Evolutionary conservation across 805 yeast genomes (phyloP).

Genomic region (Priceomyces haplophilus): DNA sequence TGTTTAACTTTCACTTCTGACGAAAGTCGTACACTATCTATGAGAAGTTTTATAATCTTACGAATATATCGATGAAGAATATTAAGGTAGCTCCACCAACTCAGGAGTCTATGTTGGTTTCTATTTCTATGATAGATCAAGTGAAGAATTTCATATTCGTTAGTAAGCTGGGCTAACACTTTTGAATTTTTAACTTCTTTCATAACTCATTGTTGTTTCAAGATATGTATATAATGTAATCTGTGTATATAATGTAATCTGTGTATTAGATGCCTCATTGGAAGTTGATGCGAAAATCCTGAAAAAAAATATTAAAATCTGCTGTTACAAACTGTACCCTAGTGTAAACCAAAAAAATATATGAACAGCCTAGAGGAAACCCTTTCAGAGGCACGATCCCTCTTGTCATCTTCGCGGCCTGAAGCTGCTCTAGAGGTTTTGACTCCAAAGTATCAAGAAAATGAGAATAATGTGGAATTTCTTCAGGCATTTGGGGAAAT

Average conservation of each 20-base stretch:
- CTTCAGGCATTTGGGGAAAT: constrained; percentile 71
- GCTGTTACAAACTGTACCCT: no score
- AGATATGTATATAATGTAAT: no score
- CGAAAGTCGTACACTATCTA: constrained; percentile 12
- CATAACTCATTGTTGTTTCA: constrained; percentile 1
- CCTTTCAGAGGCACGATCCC: constrained; percentile 38
- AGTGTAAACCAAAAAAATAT: not conserved
- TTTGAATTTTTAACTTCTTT: constrained; percentile 1
- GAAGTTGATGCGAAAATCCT: constrained; percentile 1
- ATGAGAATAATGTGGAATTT: constrained; percentile 40
- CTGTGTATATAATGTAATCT: no score
- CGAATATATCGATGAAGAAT: constrained; percentile 57
- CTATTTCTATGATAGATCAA: constrained; percentile 66
- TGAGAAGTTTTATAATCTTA: constrained; percentile 28
- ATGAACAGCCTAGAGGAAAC: constrained; percentile 9
- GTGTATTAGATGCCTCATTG: not conserved
- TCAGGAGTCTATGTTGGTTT: constrained; percentile 70
- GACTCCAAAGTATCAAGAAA: constrained; percentile 29
- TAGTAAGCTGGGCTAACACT: constrained; percentile 9
- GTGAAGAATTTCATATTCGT: constrained; percentile 59
- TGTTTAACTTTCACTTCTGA: constrained; percentile 8
- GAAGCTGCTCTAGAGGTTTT: constrained; percentile 52
- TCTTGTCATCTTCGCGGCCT: constrained; percentile 48
- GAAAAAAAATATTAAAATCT: not conserved
- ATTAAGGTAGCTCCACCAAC: constrained; percentile 75